Base-by-base conservation (phyloP, 306 rosid genomes). In the Trifolium fragiferum region DNA sequence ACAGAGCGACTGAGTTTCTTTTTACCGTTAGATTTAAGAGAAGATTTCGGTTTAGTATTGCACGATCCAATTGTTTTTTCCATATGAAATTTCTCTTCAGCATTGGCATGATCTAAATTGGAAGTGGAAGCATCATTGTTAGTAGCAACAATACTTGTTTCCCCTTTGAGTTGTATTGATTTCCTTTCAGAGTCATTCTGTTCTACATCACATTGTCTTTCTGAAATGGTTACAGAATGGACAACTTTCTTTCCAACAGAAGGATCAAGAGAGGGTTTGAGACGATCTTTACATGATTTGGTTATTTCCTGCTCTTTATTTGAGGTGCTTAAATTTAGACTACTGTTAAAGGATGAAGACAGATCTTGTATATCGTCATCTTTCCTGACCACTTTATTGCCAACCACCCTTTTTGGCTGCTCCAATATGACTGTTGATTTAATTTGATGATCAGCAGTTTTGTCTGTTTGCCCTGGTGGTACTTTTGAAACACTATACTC, bases 401-500 rank as follows among this genome's bases (percentile, higher is more conserved):
- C 60, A 75, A 25, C 72, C 70, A 25, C 72, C 70, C 40, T 59
- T 79, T 58, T 77, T 51, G 67, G 81, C 79, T 59, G 64, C 53
- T 64, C 73, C 55, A 67, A 46, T 55, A 55, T 71, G 49, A 79
- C 89, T 46, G 72, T 35, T 18, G 73, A 72, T 40, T 46, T 81
- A 40, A 78, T 61, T 76, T 84, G 68, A 62, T 75, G 10, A 61
- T 81, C 79, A 33, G 69, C 41, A 72, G 63, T 58, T 51, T 68
- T 73, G 65, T 86, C 87, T 16, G 70, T 76, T 46, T 74, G 79
- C 73, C 37, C 81, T 11, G 87, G 73, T 27, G 87, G 75, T 62
- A 63, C 69, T 82, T 94, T 94, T 1, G 95, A 94, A 72, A 93
- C 88, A 86, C 86, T 84, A 80, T 90, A 94, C 82, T 90, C 96